These are phyloP conservation scores for Agrocybe chaxingu DNA, from an alignment of 768 basidiomycete genomes.

Conservation along the genomic window DNA sequence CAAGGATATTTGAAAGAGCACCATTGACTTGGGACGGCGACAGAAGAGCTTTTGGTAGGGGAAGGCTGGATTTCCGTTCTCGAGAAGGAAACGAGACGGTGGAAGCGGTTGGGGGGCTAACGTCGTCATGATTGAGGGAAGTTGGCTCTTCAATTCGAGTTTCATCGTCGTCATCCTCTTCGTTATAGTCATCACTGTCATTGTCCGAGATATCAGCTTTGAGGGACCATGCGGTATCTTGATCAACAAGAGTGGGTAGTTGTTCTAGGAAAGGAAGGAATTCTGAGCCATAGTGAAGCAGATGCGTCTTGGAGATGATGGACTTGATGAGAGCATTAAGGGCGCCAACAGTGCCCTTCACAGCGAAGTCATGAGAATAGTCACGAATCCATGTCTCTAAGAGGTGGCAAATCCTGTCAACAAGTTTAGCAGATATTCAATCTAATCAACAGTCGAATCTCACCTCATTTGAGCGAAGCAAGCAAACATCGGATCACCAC, in stretches of 20 bases:
- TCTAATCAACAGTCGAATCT: background rate
- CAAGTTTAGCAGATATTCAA: slow-evolving; percentile 2
- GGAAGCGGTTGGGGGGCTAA: slow-evolving; percentile 5
- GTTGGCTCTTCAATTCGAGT: slow-evolving; percentile 25
- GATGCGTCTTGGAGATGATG: slow-evolving; percentile 74
- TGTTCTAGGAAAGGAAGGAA: slow-evolving; percentile 78
- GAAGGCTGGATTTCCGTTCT: slow-evolving; percentile 71
- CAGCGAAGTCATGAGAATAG: slow-evolving; percentile 79
- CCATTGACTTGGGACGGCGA: slow-evolving; percentile 27
- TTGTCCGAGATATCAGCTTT: slow-evolving; percentile 54
- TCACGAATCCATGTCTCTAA: slow-evolving; percentile 75
- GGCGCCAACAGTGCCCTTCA: slow-evolving; percentile 69
- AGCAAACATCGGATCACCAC: slow-evolving; percentile 81
- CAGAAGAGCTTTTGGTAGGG: slow-evolving; percentile 46
- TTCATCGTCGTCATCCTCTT: slow-evolving; percentile 54
- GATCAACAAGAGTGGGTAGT: slow-evolving; percentile 60
- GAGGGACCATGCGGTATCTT: slow-evolving; percentile 72
- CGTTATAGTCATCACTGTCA: slow-evolving; percentile 64
- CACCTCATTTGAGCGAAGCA: slow-evolving; percentile 89
- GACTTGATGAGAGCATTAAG: slow-evolving; percentile 75
- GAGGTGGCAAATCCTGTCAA: slow-evolving; percentile 69
- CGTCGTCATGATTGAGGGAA: slow-evolving; percentile 1
- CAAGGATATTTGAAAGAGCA: slow-evolving; percentile 25
- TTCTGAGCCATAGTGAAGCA: slow-evolving; percentile 82
- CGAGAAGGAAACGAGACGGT: slow-evolving; percentile 27